A percentile compares a stretch with the other conserved stretches of the same genome.
Evolutionary conservation across 345 rosid species (phyloP).

Genomic region (Turnera subulata): DNA sequence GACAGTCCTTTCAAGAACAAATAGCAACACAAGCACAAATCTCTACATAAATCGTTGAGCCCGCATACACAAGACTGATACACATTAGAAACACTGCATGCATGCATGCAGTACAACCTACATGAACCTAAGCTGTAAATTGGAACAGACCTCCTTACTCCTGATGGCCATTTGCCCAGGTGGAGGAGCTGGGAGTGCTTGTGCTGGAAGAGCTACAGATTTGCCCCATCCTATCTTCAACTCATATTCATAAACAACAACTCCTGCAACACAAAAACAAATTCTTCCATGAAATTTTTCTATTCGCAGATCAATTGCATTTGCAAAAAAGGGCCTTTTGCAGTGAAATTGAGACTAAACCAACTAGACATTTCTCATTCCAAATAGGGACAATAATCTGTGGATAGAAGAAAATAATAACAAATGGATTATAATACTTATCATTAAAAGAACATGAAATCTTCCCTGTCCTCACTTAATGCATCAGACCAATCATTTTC

Average conservation of each 20-base stretch:
- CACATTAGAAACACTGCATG: neutral
- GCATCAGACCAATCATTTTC: too few species aligned
- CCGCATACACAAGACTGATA: neutral
- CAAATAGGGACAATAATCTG: too few species aligned
- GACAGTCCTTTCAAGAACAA: neutral
- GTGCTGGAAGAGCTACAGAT: slow-evolving; percentile 98
- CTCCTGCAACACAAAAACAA: slow-evolving; percentile 56
- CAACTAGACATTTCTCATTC: too few species aligned
- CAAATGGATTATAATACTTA: too few species aligned
- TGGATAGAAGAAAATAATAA: too few species aligned
- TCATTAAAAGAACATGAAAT: too few species aligned
- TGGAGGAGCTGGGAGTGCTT: slow-evolving; percentile 98
- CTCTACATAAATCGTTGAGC: neutral
- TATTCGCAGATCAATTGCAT: neutral
- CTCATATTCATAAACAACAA: slow-evolving; percentile 90
- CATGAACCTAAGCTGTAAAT: slow-evolving; percentile 1
- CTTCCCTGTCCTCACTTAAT: too few species aligned
- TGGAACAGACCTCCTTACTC: slow-evolving; percentile 83
- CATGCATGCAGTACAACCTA: neutral
- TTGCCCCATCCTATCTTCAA: slow-evolving; percentile 99
- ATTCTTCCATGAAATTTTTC: neutral
- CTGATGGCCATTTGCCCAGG: slow-evolving; percentile 99
- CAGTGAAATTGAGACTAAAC: too few species aligned
- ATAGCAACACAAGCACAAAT: neutral
- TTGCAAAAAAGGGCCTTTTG: neutral